These are phyloP conservation scores for Myrica gale DNA, from an alignment of 306 rosid species.

Conservation along the genomic window DNA sequence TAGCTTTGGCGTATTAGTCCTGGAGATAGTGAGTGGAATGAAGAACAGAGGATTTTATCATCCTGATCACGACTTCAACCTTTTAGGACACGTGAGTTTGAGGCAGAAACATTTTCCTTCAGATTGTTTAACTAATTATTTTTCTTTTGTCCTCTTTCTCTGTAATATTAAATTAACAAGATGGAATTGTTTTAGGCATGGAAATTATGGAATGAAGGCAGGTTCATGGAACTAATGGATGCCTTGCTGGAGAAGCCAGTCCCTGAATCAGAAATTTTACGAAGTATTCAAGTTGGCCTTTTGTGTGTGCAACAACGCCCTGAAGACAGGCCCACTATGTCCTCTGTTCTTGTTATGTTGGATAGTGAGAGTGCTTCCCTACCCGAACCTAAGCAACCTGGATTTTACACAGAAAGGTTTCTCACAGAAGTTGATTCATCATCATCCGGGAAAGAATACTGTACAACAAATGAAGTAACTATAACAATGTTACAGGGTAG, in stretches of 20 bases:
- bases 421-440: slow-evolving; percentile 34
- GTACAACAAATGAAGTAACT: slow-evolving; percentile 30
- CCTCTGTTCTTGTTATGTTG: slow-evolving; percentile 45
- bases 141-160: background rate
- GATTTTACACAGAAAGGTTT: slow-evolving; percentile 43
- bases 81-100: slow-evolving; percentile 47
- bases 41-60: slow-evolving; percentile 47
- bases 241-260: slow-evolving; percentile 27
- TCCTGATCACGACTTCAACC: slow-evolving; percentile 46
- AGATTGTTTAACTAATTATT: background rate
- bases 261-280: slow-evolving; percentile 18
- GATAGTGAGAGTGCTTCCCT: slow-evolving; percentile 33
- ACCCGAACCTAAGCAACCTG: slow-evolving; percentile 46
- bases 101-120: slow-evolving; percentile 1
- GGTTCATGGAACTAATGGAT: slow-evolving; percentile 45
- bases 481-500: slow-evolving; percentile 34
- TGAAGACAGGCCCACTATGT: slow-evolving; percentile 60
- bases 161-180: background rate
- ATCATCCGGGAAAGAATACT: slow-evolving; percentile 18
- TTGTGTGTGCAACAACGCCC: slow-evolving; percentile 51
- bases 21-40: slow-evolving; percentile 41
- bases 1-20: slow-evolving; percentile 43
- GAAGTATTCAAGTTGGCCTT: slow-evolving; percentile 53
- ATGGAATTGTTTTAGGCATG: slow-evolving; percentile 44
- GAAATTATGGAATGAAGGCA: slow-evolving; percentile 59